Base-by-base conservation (phyloP, 208 protist species). In the Spongospora subterranea region DNA sequence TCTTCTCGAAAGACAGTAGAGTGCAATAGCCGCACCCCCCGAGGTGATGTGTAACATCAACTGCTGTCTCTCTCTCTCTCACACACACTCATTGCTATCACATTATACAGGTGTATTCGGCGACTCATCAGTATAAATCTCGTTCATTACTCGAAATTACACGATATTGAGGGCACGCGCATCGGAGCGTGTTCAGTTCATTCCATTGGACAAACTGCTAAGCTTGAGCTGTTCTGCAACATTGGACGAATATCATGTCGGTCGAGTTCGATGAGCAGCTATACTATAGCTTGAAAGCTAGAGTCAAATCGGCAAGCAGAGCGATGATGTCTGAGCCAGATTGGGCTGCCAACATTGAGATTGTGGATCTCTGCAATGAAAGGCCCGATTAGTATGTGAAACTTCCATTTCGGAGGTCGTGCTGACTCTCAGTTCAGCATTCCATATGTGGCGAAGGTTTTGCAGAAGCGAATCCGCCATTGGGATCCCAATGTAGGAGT, bases 311-410 rank as follows among this genome's bases (percentile, higher is more conserved):
- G 35, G 71, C 71, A 6, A 82, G 17, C 35, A 6, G 71, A 35
- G 71, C 71, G 17, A 6, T 82, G 6, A 82, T 82, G 71, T 13
- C 17, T 6, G 71, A 82, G 35, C 71, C 71, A 6, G 71, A 82
- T 43, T 82, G 71, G 71, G 71, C 71, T 35, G 71, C 71, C 71
- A 82, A 82, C 71, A 35, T 82, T 6, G 71, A 82, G 71, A 82
- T 82, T 43, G n/a, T 82, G 17, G 71, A 82, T 35, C 6, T 82
- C 17, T 43, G n/a, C 71, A 82, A 82, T n/a, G 71, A 82, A 39
- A 82, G 35, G 35, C 71, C n/a, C 11, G 13, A 82, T 20, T 82
- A 82, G 71, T 82, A 39, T 6, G 71, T 43, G 71, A 35, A 43
- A 40, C 71, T 35, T 17, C 6, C 6, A 20, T 43, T 35, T 13